Percentiles rank a stretch among this genome's conserved stretches.
phyloP scores from a whole-genome alignment of 2,329 filamentous ascomycete genomes.

The Fusarium neocosmosporiellum region DNA sequence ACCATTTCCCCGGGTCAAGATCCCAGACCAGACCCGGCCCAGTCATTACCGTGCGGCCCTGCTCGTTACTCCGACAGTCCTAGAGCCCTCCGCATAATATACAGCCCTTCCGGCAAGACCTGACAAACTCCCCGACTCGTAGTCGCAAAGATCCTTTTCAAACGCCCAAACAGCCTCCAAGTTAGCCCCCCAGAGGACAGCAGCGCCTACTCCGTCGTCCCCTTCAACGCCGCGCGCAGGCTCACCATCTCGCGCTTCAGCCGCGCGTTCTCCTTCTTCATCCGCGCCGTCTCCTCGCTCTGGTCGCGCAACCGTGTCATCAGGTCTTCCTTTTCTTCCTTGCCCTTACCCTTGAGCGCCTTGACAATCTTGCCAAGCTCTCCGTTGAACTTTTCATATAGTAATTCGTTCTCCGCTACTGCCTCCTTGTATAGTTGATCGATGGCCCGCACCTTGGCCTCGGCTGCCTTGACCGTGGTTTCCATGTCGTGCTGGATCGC shows the following conservation, averaged over 20 bases:
- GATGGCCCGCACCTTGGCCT: conserved; percentile 82
- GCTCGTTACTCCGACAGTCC: conserved; percentile 38
- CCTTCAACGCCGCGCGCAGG: conserved; percentile 66
- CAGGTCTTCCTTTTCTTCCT: conserved; percentile 83
- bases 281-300: conserved; percentile 78
- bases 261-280: conserved; percentile 88
- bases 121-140: conserved; percentile 28
- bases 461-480: conserved; percentile 75
- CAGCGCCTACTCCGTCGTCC: conserved; percentile 49
- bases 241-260: conserved; percentile 86
- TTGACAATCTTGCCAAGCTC: conserved; percentile 86
- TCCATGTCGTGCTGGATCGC: conserved; percentile 78
- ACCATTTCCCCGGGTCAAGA: conserved; percentile 23
- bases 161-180: conserved; percentile 30
- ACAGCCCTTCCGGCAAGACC: conserved; percentile 33
- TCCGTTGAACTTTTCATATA: conserved; percentile 93
- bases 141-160: conserved; percentile 28
- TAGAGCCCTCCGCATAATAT: conserved; percentile 33
- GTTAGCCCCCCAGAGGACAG: conserved; percentile 37
- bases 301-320: conserved; percentile 76
- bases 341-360: conserved; percentile 76
- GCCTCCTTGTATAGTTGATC: conserved; percentile 91
- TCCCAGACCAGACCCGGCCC: conserved; percentile 34
- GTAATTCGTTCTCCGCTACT: conserved; percentile 89
- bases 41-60: conserved; percentile 30